Conservation (phyloP, 768 basidiomycete species). For the Serendipita sp. region DNA sequence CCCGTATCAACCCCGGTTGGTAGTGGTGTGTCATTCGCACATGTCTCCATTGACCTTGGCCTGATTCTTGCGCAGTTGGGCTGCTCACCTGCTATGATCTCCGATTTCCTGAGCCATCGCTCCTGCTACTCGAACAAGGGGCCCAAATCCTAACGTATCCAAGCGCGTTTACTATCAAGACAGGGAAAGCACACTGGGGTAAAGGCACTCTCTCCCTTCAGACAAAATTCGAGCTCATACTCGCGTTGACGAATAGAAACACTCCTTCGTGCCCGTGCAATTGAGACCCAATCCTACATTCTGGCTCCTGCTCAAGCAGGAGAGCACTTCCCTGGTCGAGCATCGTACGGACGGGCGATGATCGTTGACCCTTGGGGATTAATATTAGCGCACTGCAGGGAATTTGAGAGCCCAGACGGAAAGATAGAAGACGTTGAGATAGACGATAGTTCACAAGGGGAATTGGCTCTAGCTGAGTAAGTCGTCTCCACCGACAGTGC, state of each 20-base stretch:
- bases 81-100: slow-evolving; percentile 12
- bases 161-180: slow-evolving; percentile 13
- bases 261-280: slow-evolving; percentile 12
- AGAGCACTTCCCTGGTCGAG: slow-evolving; percentile 13
- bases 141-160: slow-evolving; percentile 12
- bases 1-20: slow-evolving; percentile 12
- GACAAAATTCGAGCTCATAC: background rate
- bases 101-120: slow-evolving; percentile 8
- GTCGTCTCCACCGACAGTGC: background rate
- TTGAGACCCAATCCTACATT: slow-evolving; percentile 15
- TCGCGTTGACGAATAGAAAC: background rate
- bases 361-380: slow-evolving; percentile 15
- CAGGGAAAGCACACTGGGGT: slow-evolving; percentile 14
- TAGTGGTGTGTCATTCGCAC: slow-evolving; percentile 10
- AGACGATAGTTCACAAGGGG: background rate
- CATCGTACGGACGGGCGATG: slow-evolving; percentile 14
- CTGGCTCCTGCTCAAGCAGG: slow-evolving; percentile 14
- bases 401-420: background rate
- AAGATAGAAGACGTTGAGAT: background rate
- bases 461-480: background rate
- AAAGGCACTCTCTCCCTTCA: background rate
- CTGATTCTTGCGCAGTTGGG: too few relatives aligned
- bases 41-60: too few relatives aligned
- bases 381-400: slow-evolving; percentile 12
- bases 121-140: slow-evolving; percentile 2